Evolutionary conservation across 2,329 filamentous ascomycete species (phyloP), one percentile per base, ranked within the genome.

Genomic region (Ceratocystis eucalypticola): DNA sequence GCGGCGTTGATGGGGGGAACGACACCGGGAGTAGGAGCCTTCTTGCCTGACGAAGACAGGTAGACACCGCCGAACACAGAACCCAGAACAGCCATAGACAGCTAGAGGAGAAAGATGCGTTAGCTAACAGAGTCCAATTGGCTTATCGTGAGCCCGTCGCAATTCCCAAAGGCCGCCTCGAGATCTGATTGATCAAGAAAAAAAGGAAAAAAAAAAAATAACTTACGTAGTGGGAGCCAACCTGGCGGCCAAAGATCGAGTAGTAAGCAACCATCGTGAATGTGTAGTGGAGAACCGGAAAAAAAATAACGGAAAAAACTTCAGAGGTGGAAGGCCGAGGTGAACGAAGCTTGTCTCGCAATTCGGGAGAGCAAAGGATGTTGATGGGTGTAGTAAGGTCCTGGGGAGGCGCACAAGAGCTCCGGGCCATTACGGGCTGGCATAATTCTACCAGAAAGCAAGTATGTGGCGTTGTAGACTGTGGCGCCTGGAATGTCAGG

Each of bases 161-260:
- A 46, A 37, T 57, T 22, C 28, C 55, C 6, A 44, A 53, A 55
- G 5, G 17, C 10, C 12, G 37, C 3, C 37, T 41, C 55, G 7
- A 61, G 45, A 4, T 57, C 20, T 37, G 12, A 50, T 22, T 7
- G n/a, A 17, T 8, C 22, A 59, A 48, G 5, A 41, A 10, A 33
- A 28, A 22, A 22, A 41, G n/a, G 25, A 12, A 61, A 10, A 15
- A 6, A n/a, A 28, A 50, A 48, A 53, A 65, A 45, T 44, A 65
- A 80, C 83, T 73, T 72, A 85, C 83, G 76, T 83, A 79, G 78
- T 85, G 83, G 69, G 82, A 83, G 77, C 78, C 83, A 74, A 85
- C 75, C 75, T 84, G 79, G 74, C 78, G 79, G 77, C 83, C 83
- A 74, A 82, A 76, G 72, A 85, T 77, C 70, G 74, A 79, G 78